These are phyloP conservation scores for Daldinia loculata DNA, from an alignment of 495 filamentous ascomycete genomes.

Conservation along the genomic window DNA sequence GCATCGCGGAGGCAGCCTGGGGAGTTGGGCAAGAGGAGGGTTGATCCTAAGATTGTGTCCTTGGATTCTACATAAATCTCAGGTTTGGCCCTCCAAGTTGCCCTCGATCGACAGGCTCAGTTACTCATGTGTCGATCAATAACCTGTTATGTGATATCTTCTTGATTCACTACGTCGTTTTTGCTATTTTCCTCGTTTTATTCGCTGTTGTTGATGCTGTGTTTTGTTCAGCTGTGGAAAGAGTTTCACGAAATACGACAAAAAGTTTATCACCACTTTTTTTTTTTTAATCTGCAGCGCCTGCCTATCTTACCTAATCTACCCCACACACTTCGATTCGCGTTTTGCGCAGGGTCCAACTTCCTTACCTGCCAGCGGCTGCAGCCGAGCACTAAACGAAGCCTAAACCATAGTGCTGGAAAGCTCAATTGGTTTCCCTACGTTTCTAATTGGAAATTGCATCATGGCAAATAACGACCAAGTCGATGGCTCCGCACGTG, in stretches of 20 bases:
- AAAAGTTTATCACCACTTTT: background rate
- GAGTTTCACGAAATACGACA: slow-evolving; percentile 10
- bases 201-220: slow-evolving; percentile 19
- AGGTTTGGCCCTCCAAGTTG: slow-evolving; percentile 17
- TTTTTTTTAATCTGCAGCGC: background rate
- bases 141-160: slow-evolving; percentile 1
- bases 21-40: background rate
- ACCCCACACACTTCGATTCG: slow-evolving; percentile 19
- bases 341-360: slow-evolving; percentile 16
- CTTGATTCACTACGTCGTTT: background rate
- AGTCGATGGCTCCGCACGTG: slow-evolving; percentile 36
- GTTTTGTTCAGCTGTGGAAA: background rate
- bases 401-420: slow-evolving; percentile 33
- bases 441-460: slow-evolving; percentile 2
- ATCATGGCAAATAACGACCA: slow-evolving; percentile 39
- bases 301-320: slow-evolving; percentile 7
- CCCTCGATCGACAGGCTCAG: slow-evolving; percentile 26
- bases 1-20: background rate
- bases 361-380: slow-evolving; percentile 29
- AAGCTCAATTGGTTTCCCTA: slow-evolving; percentile 19
- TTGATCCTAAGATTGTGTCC: slow-evolving; percentile 3
- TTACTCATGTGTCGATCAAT: slow-evolving; percentile 17
- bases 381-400: slow-evolving; percentile 39
- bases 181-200: slow-evolving; percentile 3
- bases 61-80: slow-evolving; percentile 34